These are phyloP conservation scores for Citeromyces siamensis DNA, from an alignment of 1,139 yeast genomes.

Conservation along the genomic window DNA sequence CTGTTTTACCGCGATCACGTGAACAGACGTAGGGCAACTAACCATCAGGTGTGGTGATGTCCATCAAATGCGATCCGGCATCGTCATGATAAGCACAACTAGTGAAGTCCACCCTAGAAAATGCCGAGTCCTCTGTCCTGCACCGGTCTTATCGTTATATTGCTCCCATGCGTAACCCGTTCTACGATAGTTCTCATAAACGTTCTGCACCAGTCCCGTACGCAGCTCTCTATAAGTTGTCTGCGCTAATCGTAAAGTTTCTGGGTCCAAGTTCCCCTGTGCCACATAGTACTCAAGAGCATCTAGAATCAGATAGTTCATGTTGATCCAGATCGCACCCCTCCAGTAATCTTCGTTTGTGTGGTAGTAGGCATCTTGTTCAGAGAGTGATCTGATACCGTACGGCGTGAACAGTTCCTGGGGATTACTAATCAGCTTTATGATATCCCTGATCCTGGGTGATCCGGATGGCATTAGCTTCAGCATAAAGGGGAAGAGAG, in stretches of 20 bases:
- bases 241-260: conserved; percentile 25
- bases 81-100: conserved; percentile 67
- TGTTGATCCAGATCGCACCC: conserved; percentile 88
- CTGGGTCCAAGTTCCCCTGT: conserved; percentile 14
- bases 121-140: conserved; percentile 73
- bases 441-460: conserved; percentile 33
- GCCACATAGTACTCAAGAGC: conserved; percentile 45
- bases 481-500: conserved; percentile 76
- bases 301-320: conserved; percentile 74
- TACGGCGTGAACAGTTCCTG: conserved; percentile 64
- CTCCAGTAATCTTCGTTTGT: conserved; percentile 93
- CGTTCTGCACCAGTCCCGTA: conserved; percentile 52
- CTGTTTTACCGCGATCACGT: conserved; percentile 1
- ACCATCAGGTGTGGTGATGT: background rate
- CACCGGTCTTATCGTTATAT: conserved; percentile 68
- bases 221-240: conserved; percentile 48
- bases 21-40: background rate
- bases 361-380: conserved; percentile 51
- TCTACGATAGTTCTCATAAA: conserved; percentile 51
- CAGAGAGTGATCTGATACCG: conserved; percentile 79
- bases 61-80: conserved; percentile 34
- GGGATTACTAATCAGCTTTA: conserved; percentile 54
- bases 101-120: conserved; percentile 93
- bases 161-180: conserved; percentile 92
- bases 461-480: conserved; percentile 49